phyloP scores from a whole-genome alignment of 192 early-diverging fungal species.

The Umbelopsis isabellina region DNA sequence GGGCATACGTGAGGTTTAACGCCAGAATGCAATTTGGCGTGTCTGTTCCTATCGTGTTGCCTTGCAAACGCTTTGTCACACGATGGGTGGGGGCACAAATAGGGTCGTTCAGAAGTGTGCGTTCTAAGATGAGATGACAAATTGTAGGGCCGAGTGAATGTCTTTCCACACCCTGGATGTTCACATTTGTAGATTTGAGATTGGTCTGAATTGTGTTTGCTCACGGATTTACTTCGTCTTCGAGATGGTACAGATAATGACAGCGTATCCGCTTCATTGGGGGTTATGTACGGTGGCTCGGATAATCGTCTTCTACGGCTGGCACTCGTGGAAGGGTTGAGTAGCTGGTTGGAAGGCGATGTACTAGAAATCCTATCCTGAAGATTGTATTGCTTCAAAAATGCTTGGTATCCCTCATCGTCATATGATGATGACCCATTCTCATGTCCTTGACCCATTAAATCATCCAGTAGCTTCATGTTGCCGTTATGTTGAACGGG shows the following conservation, averaged over 20 bases:
- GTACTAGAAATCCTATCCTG: conserved; percentile 1
- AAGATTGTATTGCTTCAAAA: conserved; percentile 2
- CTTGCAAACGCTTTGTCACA: conserved; percentile 84
- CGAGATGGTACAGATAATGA: background rate
- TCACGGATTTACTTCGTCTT: conserved; percentile 26
- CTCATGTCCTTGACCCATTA: conserved; percentile 1
- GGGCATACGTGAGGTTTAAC: conserved; percentile 71
- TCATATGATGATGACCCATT: conserved; percentile 2
- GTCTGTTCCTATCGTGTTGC: conserved; percentile 89
- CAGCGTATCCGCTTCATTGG: background rate
- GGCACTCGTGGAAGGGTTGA: conserved; percentile 4
- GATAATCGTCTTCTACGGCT: conserved; percentile 28
- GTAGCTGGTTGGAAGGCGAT: conserved; percentile 10
- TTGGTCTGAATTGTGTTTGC: conserved; percentile 19
- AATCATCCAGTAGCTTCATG: conserved; percentile 7
- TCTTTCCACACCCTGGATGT: conserved; percentile 62
- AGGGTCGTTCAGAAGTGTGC: conserved; percentile 77
- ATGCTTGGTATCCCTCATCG: conserved; percentile 7
- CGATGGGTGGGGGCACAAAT: conserved; percentile 58
- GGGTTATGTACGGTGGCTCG: conserved; percentile 24
- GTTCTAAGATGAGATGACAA: conserved; percentile 76
- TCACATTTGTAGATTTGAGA: conserved; percentile 20
- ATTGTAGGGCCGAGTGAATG: conserved; percentile 78
- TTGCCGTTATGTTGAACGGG: background rate
- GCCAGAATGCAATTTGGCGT: conserved; percentile 75